Evolutionary conservation across 495 filamentous ascomycete species (phyloP), one percentile per base, ranked within the genome.

Genomic region (Melanomma pulvis-pyrius): DNA sequence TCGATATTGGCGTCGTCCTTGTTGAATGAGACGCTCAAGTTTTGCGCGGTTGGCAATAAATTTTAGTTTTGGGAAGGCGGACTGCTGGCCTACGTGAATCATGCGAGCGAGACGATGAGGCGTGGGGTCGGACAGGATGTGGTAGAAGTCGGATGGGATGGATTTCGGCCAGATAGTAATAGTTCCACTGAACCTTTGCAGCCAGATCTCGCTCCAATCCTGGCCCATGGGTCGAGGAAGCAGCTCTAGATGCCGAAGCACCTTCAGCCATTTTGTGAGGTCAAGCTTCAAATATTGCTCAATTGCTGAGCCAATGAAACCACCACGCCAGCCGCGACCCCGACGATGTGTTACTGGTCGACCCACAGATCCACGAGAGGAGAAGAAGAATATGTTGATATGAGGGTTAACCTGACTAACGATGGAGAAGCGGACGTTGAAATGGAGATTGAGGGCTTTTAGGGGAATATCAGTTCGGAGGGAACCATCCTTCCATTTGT

Each of bases 371-470:
- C 94, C 94, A 36, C 96, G 86, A 2, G 92, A 93, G 30, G 90
- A 93, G 81, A 98, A 98, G 82, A 98, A 97, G 82, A 98, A 98
- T 19, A 97, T 85, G 71, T 96, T 97, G 77, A 98, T 90, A 74
- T 98, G 94, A 1, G 96, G 94, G 74, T 98, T 98, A 30, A 97
- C 93, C 56, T 98, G 94, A 58, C 86, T 90, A 74, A 98, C 94
- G 67, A 98, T 92, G 60, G 90, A 90, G 77, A 98, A 98, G 68
- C 93, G 96, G 71, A 98, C 96, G 75, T 97, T 97, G 83, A 98
- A 98, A 75, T 97, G 91, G 0, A 94, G 81, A 71, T 98, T 98
- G 46, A 98, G 80, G 7, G 92, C 87, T 76, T 92, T 93, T 73
- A 98, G 86, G 0, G 94, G 94, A 59, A 98, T 97, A 74, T 98